A percentile compares a stretch with the other conserved stretches of the same genome.
phyloP scores from a whole-genome alignment of 2,329 filamentous ascomycete species.

The Trichophyton mentagrophytes region DNA sequence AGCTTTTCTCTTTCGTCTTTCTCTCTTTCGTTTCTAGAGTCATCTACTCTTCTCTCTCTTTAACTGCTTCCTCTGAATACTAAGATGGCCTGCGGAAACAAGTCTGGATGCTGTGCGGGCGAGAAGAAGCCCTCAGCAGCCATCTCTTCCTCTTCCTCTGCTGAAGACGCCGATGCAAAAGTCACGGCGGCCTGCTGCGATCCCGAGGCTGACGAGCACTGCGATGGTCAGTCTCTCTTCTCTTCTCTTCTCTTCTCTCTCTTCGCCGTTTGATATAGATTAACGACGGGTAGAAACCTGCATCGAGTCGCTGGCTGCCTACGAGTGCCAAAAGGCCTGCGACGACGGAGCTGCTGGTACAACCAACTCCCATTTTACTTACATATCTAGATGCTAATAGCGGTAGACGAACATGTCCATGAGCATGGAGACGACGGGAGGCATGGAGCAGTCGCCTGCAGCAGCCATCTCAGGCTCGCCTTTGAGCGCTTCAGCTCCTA shows the following conservation, averaged over 20 bases:
- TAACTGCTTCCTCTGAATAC: no score
- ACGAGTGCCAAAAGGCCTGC: not conserved
- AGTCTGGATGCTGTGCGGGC: not conserved
- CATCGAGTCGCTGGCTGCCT: constrained; percentile 1
- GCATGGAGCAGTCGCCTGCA: constrained; percentile 14
- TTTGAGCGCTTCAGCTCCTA: constrained; percentile 18
- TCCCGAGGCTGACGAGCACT: not conserved
- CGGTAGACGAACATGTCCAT: constrained; percentile 11
- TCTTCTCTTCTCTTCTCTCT: no score
- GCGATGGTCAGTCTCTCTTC: not conserved
- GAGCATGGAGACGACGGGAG: constrained; percentile 14
- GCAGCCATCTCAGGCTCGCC: constrained; percentile 15
- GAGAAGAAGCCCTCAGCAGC: not conserved
- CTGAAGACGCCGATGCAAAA: not conserved
- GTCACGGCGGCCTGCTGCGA: not conserved
- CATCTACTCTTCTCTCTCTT: not conserved
- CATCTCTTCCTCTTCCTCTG: not conserved
- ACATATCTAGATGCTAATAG: not conserved
- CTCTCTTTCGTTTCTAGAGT: not conserved
- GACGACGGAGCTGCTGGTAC: not conserved
- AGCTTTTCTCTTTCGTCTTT: not conserved
- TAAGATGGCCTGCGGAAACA: not conserved
- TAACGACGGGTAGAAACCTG: not conserved
- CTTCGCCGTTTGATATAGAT: no score
- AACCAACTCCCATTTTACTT: not conserved